Conservation (phyloP, 139 green algal species). For the Microglena sp. region DNA sequence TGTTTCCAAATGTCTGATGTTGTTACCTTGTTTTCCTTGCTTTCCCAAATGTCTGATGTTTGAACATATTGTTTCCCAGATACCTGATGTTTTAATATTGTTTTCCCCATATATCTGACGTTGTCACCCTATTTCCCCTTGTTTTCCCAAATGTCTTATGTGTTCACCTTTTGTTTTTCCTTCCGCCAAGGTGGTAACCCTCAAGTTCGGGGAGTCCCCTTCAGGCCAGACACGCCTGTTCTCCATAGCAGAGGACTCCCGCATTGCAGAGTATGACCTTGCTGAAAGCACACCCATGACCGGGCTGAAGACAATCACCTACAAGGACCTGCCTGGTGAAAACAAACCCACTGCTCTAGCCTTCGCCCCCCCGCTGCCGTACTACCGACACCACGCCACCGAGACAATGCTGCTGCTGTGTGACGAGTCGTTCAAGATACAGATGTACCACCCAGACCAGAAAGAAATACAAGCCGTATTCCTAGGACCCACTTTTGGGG, state of each 20-base stretch:
- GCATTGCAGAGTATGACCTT: conserved; percentile 59
- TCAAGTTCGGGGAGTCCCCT: conserved; percentile 50
- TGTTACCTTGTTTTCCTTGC: too few relatives aligned
- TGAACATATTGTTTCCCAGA: too few relatives aligned
- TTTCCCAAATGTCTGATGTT: too few relatives aligned
- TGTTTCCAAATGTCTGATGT: too few relatives aligned
- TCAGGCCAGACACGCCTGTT: conserved; percentile 52
- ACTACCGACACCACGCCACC: conserved; percentile 36
- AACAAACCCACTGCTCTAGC: conserved; percentile 31
- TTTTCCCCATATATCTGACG: too few relatives aligned
- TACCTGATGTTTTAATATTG: too few relatives aligned
- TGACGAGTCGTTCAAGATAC: conserved; percentile 51
- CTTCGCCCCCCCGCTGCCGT: conserved; percentile 57
- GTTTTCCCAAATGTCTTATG: too few relatives aligned
- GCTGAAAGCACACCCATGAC: conserved; percentile 10
- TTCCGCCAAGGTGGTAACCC: conserved; percentile 17
- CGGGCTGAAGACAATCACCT: conserved; percentile 24
- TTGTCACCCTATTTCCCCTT: too few relatives aligned
- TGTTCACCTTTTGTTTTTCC: background rate
- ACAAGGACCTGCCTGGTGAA: conserved; percentile 17
- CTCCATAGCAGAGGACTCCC: conserved; percentile 49
- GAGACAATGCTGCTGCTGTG: conserved; percentile 56
- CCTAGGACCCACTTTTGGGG: conserved; percentile 54
- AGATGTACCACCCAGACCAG: conserved; percentile 39
- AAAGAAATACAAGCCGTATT: conserved; percentile 24